These are phyloP conservation scores for Solanum chaucha DNA, from an alignment of 257 asterid genomes.

Conservation along the genomic window DNA sequence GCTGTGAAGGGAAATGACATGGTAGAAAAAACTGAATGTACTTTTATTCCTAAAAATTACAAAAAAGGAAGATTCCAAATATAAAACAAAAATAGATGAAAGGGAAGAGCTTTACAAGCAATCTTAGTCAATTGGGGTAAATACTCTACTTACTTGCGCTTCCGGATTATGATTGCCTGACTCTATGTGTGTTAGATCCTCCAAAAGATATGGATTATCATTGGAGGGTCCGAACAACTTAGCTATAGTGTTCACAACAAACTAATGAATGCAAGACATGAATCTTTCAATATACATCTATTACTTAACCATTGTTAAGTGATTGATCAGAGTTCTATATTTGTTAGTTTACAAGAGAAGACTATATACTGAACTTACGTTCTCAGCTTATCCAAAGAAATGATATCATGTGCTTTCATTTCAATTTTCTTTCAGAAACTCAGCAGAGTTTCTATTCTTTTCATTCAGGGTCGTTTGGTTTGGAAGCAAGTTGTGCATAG, in stretches of 20 bases:
- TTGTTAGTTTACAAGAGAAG: neutral
- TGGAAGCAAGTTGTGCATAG: neutral
- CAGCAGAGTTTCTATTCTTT: neutral
- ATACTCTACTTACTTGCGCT: neutral
- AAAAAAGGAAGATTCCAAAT: neutral
- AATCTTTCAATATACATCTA: neutral
- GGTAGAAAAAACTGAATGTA: neutral
- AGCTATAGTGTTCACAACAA: neutral
- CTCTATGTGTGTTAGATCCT: neutral
- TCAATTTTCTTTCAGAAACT: neutral
- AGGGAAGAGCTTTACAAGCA: neutral
- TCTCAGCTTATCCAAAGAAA: neutral
- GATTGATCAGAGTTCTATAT: neutral
- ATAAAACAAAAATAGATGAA: neutral
- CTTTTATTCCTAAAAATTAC: neutral
- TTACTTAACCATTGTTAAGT: neutral
- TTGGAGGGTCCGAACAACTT: neutral
- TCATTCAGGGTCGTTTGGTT: neutral
- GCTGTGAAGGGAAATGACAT: neutral
- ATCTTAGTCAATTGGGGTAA: neutral
- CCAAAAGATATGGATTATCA: neutral
- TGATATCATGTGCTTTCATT: neutral
- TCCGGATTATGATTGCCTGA: no score
- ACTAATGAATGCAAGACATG: neutral
- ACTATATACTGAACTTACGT: neutral